Evolutionary conservation across 1,284 basidiomycete species (phyloP).

Genomic region (Leccinum subrobustum): DNA sequence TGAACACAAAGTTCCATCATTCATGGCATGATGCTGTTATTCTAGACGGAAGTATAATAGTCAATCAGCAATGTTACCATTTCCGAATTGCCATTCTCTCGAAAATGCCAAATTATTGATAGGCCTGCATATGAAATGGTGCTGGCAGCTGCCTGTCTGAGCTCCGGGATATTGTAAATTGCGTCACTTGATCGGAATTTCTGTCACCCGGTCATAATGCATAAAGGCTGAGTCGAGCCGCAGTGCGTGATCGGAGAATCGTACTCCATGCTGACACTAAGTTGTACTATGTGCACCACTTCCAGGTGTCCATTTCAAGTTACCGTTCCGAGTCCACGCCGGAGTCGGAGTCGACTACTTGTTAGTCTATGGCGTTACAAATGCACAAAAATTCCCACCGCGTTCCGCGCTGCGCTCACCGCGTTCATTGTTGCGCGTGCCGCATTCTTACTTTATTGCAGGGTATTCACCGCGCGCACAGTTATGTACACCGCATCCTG

Average conservation of each 20-base stretch:
- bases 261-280: not conserved
- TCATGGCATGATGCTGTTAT: not conserved
- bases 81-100: not conserved
- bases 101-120: not conserved
- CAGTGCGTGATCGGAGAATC: not conserved
- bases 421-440: too few relatives aligned
- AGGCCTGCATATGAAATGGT: not conserved
- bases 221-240: not conserved
- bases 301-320: not conserved
- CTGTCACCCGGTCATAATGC: not conserved
- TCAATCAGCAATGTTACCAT: not conserved
- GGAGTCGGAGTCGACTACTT: not conserved
- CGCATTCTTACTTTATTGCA: too few relatives aligned
- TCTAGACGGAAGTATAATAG: not conserved
- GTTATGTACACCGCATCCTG: too few relatives aligned
- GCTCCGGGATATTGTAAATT: not conserved
- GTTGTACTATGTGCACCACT: too few relatives aligned
- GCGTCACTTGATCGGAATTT: not conserved
- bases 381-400: too few relatives aligned
- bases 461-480: too few relatives aligned
- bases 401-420: too few relatives aligned
- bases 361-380: not conserved
- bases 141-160: not conserved
- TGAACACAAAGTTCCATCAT: not conserved
- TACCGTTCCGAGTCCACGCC: not conserved